A percentile compares a stretch with the other conserved stretches of the same genome.
phyloP scores from a whole-genome alignment of 140 eudicot genomes.

The Ambrosia hybrid region DNA sequence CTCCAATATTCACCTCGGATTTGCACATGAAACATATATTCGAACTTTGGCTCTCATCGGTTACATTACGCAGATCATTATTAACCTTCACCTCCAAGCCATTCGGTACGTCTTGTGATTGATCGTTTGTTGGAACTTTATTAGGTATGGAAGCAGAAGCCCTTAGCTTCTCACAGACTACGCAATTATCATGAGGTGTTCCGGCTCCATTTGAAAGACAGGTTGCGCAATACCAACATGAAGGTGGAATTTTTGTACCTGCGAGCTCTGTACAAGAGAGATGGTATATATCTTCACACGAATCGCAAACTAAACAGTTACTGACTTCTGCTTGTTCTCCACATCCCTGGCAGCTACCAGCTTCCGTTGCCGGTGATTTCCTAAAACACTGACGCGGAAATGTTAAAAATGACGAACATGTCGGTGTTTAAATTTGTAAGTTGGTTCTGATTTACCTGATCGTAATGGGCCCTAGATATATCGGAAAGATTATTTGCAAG shows the following conservation, averaged over 20 bases:
- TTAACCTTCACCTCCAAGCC: neutral
- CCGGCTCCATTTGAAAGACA: constrained; percentile 55
- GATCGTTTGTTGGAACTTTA: constrained; percentile 3
- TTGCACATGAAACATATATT: constrained; percentile 57
- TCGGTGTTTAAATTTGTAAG: neutral
- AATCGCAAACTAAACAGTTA: constrained; percentile 74
- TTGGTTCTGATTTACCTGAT: constrained; percentile 45
- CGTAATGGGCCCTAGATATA: constrained; percentile 43
- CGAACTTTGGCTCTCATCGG: constrained; percentile 25
- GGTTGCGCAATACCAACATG: constrained; percentile 71
- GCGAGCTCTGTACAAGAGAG: constrained; percentile 27
- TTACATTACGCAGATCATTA: constrained; percentile 12
- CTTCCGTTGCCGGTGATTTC: constrained; percentile 43
- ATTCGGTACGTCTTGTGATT: constrained; percentile 41
- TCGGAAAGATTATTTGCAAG: constrained; percentile 71
- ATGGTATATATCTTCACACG: constrained; percentile 68
- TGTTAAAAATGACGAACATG: neutral
- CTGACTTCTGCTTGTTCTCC: constrained; percentile 50
- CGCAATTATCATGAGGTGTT: constrained; percentile 65
- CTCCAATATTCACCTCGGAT: constrained; percentile 36
- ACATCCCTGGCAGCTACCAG: constrained; percentile 54
- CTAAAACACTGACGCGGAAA: constrained; percentile 37
- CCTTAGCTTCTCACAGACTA: constrained; percentile 60
- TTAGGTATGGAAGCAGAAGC: constrained; percentile 22
- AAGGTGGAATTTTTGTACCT: constrained; percentile 54